Conservation (phyloP, 2,329 filamentous ascomycete species). For the Xylaria sp. region DNA sequence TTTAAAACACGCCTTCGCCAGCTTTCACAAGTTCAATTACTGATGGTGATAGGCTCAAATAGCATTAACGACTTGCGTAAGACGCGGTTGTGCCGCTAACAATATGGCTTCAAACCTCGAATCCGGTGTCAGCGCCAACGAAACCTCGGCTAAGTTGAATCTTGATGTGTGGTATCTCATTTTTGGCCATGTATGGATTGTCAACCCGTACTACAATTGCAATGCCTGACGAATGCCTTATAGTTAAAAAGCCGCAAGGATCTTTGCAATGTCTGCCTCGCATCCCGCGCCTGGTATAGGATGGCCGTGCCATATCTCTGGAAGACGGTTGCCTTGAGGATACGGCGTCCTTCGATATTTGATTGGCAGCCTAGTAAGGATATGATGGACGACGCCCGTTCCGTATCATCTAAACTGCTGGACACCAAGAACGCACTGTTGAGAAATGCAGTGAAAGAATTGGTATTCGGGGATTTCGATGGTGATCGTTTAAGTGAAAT, state of each 20-base stretch:
- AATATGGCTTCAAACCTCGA: conserved; percentile 5
- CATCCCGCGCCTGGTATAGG: conserved; percentile 20
- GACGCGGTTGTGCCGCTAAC: neutral
- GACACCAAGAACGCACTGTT: conserved; percentile 12
- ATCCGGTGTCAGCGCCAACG: neutral
- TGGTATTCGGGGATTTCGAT: conserved; percentile 20
- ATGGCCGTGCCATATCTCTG: conserved; percentile 30
- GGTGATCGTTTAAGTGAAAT: neutral
- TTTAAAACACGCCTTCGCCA: neutral
- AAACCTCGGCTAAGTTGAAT: neutral
- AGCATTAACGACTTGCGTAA: neutral
- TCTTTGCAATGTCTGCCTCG: conserved; percentile 23
- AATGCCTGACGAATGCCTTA: conserved; percentile 14
- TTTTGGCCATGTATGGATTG: conserved; percentile 8
- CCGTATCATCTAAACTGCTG: conserved; percentile 6
- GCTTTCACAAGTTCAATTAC: neutral
- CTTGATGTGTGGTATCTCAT: conserved; percentile 18
- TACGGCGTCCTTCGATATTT: neutral
- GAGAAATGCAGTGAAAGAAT: conserved; percentile 24
- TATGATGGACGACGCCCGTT: neutral
- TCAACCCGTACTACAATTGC: neutral
- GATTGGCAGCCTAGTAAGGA: neutral
- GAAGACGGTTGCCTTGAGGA: conserved; percentile 9
- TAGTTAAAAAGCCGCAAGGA: conserved; percentile 21
- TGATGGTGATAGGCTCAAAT: neutral